Evolutionary conservation across 768 basidiomycete species (phyloP).

Genomic region (Xanthoconium purpureum): DNA sequence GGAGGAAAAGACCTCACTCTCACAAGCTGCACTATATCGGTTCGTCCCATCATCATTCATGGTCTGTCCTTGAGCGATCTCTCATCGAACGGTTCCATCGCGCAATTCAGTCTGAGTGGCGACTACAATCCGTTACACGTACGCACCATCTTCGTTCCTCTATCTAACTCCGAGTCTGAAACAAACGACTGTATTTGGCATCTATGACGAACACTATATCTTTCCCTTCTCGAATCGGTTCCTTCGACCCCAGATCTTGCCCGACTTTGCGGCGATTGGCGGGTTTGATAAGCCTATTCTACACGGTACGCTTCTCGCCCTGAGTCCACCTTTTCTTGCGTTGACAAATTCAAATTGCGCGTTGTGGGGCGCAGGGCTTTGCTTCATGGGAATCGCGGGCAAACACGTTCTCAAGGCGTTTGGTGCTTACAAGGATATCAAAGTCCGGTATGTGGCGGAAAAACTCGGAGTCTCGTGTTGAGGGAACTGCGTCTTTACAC

Average conservation of each 20-base stretch:
- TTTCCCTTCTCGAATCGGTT: neutral
- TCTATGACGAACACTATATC: neutral
- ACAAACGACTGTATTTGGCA: neutral
- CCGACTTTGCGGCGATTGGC: slow-evolving; percentile 92
- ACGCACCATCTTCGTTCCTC: slow-evolving; percentile 19
- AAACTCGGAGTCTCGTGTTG: neutral
- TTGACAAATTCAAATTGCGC: neutral
- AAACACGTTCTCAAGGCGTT: slow-evolving; percentile 90
- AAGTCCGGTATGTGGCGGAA: slow-evolving; percentile 66
- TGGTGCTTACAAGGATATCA: slow-evolving; percentile 88
- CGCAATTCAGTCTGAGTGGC: slow-evolving; percentile 66
- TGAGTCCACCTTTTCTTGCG: neutral
- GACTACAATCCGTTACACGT: slow-evolving; percentile 91
- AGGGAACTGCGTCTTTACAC: neutral
- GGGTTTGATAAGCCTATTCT: slow-evolving; percentile 90
- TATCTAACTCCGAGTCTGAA: neutral
- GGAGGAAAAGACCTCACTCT: slow-evolving; percentile 80
- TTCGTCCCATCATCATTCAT: slow-evolving; percentile 30
- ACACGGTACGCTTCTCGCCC: slow-evolving; percentile 44
- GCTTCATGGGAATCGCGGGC: slow-evolving; percentile 88
- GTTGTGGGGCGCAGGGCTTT: slow-evolving; percentile 51
- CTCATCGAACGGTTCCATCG: neutral
- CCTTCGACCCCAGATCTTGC: slow-evolving; percentile 61
- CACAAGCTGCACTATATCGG: slow-evolving; percentile 93
- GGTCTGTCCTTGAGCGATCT: neutral